Evolutionary conservation across 345 rosid species (phyloP), one percentile per base, ranked within the genome.

Genomic region (Camelina sativa): DNA sequence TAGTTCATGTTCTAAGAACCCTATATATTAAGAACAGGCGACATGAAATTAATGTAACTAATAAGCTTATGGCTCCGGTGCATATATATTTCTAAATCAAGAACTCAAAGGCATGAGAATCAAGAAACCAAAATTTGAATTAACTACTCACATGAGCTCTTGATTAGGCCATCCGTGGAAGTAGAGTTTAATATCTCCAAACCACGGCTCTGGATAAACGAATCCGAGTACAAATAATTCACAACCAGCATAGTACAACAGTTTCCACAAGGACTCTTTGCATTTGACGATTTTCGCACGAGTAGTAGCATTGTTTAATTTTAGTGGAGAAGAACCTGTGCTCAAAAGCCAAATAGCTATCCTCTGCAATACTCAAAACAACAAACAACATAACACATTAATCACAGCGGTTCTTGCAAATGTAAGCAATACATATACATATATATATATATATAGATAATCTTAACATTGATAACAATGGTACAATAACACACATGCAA

Each of bases 231-330:
- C 63, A 58, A 69, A 90, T 6, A 75, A 54, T 72, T 92, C 93
- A 61, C 86, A 84, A 67, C 84, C 51, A 34, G 86, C 91, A 82
- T 84, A 92, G 77, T 88, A 90, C 40, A 82, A 73, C 56, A 93
- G 72, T 80, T 93, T 93, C 96, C 97, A 91, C 92, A 93, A 56
- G 34, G 97, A 91, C 60, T 91, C 96, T 40, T 88, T 82, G 76
- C 88, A 84, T 82, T 93, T 91, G 25, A 62, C 70, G 70, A 89
- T 66, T 69, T 87, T 87, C 22, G 83, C 89, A 12, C 38, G 64
- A 47, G 81, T 78, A 47, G 81, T 78, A 50, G 85, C 78, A 41
- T 87, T 84, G 52, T 84, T 81, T 23, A 85, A 7, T 73, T 80
- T 79, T 83, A 58, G 71, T 52, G 13, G 81, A 71, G 62, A 65